Evolutionary conservation across 140 eudicot species (phyloP).

Genomic region (Erigeron philadelphicus): DNA sequence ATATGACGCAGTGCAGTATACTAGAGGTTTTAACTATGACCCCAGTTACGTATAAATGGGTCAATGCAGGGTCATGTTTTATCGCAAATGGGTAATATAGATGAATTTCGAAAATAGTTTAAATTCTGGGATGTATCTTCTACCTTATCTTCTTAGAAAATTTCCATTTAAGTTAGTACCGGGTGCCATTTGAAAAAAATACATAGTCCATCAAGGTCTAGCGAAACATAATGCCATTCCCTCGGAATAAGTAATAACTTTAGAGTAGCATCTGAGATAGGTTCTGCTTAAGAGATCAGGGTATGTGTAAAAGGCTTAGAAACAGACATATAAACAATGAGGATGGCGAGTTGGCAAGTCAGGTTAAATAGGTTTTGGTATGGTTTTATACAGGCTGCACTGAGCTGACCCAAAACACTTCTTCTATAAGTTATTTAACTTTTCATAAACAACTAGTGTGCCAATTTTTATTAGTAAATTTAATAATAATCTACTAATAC

Average conservation of each 20-base stretch:
- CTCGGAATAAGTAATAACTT: background rate
- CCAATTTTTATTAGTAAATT: background rate
- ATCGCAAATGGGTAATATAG: background rate
- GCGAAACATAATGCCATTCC: background rate
- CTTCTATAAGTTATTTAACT: background rate
- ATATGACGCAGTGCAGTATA: background rate
- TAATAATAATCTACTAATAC: background rate
- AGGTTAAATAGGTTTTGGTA: too few relatives aligned
- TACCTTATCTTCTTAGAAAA: background rate
- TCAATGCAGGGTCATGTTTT: background rate
- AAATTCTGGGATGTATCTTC: background rate
- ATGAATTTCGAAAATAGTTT: background rate
- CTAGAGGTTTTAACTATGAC: background rate
- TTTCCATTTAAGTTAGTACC: background rate
- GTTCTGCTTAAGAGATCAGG: background rate
- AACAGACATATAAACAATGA: background rate
- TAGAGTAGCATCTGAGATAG: background rate
- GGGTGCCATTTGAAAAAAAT: background rate
- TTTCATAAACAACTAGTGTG: background rate
- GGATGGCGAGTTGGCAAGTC: background rate
- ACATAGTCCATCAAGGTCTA: background rate
- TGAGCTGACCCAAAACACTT: background rate
- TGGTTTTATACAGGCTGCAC: background rate
- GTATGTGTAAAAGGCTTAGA: background rate
- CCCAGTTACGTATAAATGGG: background rate